A percentile compares a stretch with the other conserved stretches of the same genome.
phyloP scores from a whole-genome alignment of 2,329 filamentous ascomycete genomes.

The Lecanosticta acicola region DNA sequence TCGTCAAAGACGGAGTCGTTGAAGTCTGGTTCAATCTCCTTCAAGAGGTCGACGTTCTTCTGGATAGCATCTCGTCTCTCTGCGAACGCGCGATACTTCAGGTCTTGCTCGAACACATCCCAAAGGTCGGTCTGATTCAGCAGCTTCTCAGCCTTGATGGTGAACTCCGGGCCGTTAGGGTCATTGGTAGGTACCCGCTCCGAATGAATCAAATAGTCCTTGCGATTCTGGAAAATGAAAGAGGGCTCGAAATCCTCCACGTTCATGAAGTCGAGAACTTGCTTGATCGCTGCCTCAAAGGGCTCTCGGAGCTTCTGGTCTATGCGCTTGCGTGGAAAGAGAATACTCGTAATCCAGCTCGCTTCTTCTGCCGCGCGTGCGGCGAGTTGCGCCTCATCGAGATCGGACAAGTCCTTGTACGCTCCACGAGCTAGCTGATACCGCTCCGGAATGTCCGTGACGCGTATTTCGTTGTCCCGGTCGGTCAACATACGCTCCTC shows the following conservation, averaged over 20 bases:
- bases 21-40: conserved; percentile 51
- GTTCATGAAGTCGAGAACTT: conserved; percentile 92
- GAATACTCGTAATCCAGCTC: conserved; percentile 81
- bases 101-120: conserved; percentile 89
- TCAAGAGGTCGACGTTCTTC: conserved; percentile 69
- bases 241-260: conserved; percentile 92
- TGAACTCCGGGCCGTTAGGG: conserved; percentile 64
- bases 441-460: conserved; percentile 84
- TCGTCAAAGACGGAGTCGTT: conserved; percentile 73
- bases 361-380: conserved; percentile 70
- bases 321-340: conserved; percentile 78
- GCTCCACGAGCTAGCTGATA: conserved; percentile 87
- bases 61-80: conserved; percentile 87
- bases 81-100: conserved; percentile 87
- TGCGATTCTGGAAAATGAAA: conserved; percentile 96
- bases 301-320: conserved; percentile 67
- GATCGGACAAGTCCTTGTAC: conserved; percentile 68
- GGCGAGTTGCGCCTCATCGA: conserved; percentile 68
- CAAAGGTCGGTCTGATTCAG: conserved; percentile 89
- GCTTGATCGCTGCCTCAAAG: conserved; percentile 81
- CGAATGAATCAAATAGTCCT: conserved; percentile 92
- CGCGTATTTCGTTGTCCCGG: conserved; percentile 85
- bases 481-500: conserved; percentile 93
- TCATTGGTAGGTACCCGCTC: conserved; percentile 66
- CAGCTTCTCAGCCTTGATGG: conserved; percentile 75